Evolutionary conservation across 768 basidiomycete species (phyloP), one percentile per base, ranked within the genome.

Genomic region (Suillus luteus): DNA sequence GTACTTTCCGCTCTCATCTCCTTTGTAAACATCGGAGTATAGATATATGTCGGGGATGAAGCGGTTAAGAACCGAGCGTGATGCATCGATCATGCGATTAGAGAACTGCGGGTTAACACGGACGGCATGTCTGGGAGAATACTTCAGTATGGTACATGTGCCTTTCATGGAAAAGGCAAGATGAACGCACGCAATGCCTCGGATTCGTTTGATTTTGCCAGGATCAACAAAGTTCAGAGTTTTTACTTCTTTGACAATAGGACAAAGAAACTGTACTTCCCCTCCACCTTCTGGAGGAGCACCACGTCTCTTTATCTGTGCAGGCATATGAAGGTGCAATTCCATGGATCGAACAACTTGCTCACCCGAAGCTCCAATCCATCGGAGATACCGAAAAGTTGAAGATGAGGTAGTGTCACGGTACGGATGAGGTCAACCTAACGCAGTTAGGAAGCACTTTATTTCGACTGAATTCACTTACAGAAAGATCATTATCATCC

Each of bases 41-140:
- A 99, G 86, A 77, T 99, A 98, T 35, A 98, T 95, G 73, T 99
- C 97, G 43, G 97, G 96, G 64, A 99, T 97, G 75, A 92, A 97
- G 5, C 95, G 91, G 74, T 98, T 99, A 51, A 99, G 81, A 27
- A 99, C 83, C 2, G 93, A 95, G 44, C 97, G 88, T 19, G 93
- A 88, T 9, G 96, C 86, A 70, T 98, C 96, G 58, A 99, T 97
- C 90, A 99, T 94, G 44, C 97, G 86, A 75, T 97, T 97, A 2
- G 96, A 97, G 73, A 99, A 93, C 72, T 99, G 96, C 27, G 97
- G 97, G 67, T 89, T 96, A 10, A 99, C 95, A 46, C 97, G 91
- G 33, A 98, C 96, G 3, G 95, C 93, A 77, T 98, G 96, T 8
- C 95, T 97, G 70, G 19, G 15, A 57, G 44, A 22, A 14, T 19